These are phyloP conservation scores for Dipteronia sinensis DNA, from an alignment of 345 rosid genomes.

Conservation along the genomic window DNA sequence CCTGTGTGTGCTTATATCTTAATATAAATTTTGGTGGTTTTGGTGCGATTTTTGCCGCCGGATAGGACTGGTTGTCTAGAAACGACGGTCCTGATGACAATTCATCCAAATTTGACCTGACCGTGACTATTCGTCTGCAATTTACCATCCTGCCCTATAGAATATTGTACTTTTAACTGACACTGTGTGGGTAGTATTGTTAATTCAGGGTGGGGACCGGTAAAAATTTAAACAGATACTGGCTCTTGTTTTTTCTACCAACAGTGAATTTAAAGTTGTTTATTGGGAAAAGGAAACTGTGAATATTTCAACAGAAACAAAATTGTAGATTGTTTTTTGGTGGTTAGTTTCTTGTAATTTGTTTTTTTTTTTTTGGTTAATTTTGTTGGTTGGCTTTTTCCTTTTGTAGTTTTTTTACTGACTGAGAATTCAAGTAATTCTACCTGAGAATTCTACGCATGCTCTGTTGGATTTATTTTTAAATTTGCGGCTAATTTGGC, in stretches of 20 bases:
- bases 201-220: not conserved
- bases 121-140: constrained; percentile 11
- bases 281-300: not conserved
- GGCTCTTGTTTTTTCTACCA: not conserved
- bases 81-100: constrained; percentile 30
- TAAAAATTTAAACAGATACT: not conserved
- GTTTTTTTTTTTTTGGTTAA: not conserved
- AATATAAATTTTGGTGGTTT: too few species aligned
- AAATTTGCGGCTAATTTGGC: not conserved
- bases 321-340: not conserved
- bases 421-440: constrained; percentile 3
- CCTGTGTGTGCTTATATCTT: constrained; percentile 16
- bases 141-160: constrained; percentile 11
- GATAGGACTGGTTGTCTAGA: constrained; percentile 30
- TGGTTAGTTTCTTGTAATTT: too few species aligned
- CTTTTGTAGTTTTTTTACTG: not conserved
- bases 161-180: not conserved
- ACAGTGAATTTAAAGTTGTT: not conserved
- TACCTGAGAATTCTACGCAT: not conserved
- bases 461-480: not conserved
- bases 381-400: not conserved
- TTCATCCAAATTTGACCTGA: constrained; percentile 23
- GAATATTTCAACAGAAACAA: not conserved
- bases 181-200: not conserved
- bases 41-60: constrained; percentile 32